These are phyloP conservation scores for Vicia villosa DNA, from an alignment of 306 rosid genomes.

Conservation along the genomic window DNA sequence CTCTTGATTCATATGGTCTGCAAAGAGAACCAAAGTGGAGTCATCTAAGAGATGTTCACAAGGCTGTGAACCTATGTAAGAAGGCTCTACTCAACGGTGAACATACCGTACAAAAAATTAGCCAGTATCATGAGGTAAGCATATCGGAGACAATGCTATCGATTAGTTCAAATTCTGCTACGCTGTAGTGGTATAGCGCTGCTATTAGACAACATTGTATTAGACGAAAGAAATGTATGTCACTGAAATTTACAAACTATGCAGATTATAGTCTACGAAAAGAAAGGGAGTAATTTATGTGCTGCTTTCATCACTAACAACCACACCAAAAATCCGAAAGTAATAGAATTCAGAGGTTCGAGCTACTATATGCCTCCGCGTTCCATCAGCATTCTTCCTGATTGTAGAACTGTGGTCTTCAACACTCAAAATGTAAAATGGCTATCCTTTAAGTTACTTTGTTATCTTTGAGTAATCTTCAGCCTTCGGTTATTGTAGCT, in stretches of 20 bases:
- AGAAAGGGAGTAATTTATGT: conserved; percentile 48
- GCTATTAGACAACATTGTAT: neutral
- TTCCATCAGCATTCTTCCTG: conserved; percentile 89
- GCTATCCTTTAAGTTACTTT: conserved; percentile 12
- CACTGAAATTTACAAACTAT: conserved; percentile 13
- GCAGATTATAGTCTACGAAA: conserved; percentile 66
- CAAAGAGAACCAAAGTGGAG: conserved; percentile 92
- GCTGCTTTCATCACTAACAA: conserved; percentile 91
- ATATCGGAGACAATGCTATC: neutral
- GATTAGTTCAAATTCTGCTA: neutral
- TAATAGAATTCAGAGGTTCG: conserved; percentile 56
- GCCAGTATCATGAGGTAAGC: conserved; percentile 53
- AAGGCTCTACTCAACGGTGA: conserved; percentile 55
- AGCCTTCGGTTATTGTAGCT: conserved; percentile 7
- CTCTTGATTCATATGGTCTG: conserved; percentile 85
- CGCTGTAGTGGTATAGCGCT: neutral
- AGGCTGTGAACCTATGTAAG: conserved; percentile 68
- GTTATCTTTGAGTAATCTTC: conserved; percentile 19
- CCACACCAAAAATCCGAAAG: conserved; percentile 39
- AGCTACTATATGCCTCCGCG: conserved; percentile 60
- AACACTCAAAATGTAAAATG: conserved; percentile 60
- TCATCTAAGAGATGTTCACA: conserved; percentile 79
- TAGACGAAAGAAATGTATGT: neutral
- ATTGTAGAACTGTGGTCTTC: conserved; percentile 81
- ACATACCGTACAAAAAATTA: conserved; percentile 33